Conservation (phyloP, 1,139 yeast species). For the Diutina siamensis region DNA sequence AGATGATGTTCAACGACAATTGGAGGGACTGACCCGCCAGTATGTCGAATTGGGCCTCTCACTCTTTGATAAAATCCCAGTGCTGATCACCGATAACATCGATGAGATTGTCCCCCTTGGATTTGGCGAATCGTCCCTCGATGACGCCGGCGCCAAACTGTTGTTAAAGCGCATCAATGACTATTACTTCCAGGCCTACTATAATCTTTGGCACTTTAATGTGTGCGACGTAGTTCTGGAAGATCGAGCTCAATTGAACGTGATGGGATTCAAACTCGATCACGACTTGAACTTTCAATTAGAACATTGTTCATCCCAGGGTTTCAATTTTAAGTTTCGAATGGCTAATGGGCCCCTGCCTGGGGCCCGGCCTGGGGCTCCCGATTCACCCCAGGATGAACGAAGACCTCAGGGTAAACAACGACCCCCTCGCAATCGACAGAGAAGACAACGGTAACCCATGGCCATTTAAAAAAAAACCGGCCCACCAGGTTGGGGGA, state of each 20-base stretch:
- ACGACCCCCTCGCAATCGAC: neutral
- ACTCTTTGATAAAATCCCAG: constrained; percentile 56
- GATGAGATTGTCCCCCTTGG: constrained; percentile 34
- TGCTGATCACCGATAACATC: constrained; percentile 26
- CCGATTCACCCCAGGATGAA: neutral
- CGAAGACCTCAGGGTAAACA: neutral
- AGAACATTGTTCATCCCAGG: neutral
- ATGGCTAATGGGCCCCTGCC: neutral
- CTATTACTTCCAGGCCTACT: constrained; percentile 49
- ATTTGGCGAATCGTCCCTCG: constrained; percentile 11
- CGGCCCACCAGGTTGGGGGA: neutral
- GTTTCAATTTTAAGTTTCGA: neutral
- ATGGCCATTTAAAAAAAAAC: neutral
- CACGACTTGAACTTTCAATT: neutral
- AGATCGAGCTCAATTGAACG: neutral
- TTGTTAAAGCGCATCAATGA: constrained; percentile 34
- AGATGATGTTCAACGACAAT: constrained; percentile 30
- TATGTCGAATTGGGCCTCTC: constrained; percentile 38
- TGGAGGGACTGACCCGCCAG: constrained; percentile 13
- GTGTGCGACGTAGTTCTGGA: constrained; percentile 37
- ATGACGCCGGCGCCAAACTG: constrained; percentile 13
- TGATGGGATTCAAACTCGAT: neutral
- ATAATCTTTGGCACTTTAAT: constrained; percentile 70
- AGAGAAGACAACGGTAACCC: neutral
- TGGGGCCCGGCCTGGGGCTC: neutral